Conservation (phyloP, 768 basidiomycete species). For the Suillus hirtellus region DNA sequence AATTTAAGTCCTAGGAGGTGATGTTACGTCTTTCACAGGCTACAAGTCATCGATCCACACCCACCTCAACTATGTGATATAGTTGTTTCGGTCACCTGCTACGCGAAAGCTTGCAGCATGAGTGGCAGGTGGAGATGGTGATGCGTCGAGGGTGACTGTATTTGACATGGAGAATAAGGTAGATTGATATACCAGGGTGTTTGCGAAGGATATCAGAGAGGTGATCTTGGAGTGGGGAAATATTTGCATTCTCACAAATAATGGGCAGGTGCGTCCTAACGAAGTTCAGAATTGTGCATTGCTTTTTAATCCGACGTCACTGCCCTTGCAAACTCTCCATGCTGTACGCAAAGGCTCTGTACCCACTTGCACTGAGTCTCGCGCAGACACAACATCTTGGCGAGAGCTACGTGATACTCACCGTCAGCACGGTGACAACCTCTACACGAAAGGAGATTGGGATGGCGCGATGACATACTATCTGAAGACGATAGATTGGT, state of each 20-base stretch:
- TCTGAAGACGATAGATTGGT: conserved; percentile 81
- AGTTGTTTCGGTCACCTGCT: conserved; percentile 71
- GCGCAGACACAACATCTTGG: conserved; percentile 81
- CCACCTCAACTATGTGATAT: conserved; percentile 83
- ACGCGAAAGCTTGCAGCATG: conserved; percentile 38
- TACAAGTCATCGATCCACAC: conserved; percentile 73
- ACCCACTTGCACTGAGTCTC: conserved; percentile 75
- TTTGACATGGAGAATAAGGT: conserved; percentile 93
- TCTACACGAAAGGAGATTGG: conserved; percentile 72
- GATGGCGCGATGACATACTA: conserved; percentile 94
- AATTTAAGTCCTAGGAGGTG: conserved; percentile 7
- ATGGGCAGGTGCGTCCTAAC: conserved; percentile 61
- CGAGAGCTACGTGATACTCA: conserved; percentile 82
- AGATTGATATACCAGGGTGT: conserved; percentile 79
- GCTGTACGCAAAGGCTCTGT: conserved; percentile 77
- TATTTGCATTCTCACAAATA: conserved; percentile 72
- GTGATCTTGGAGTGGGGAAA: conserved; percentile 81
- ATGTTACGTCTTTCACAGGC: conserved; percentile 11
- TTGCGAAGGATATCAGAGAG: conserved; percentile 80
- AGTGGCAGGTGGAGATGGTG: conserved; percentile 39
- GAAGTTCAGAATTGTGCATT: neutral
- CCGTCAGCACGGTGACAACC: conserved; percentile 51
- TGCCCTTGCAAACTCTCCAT: conserved; percentile 66
- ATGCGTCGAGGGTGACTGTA: conserved; percentile 78
- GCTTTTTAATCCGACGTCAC: neutral